Base-by-base conservation (phyloP, 345 rosid species). In the Kernera saxatilis region DNA sequence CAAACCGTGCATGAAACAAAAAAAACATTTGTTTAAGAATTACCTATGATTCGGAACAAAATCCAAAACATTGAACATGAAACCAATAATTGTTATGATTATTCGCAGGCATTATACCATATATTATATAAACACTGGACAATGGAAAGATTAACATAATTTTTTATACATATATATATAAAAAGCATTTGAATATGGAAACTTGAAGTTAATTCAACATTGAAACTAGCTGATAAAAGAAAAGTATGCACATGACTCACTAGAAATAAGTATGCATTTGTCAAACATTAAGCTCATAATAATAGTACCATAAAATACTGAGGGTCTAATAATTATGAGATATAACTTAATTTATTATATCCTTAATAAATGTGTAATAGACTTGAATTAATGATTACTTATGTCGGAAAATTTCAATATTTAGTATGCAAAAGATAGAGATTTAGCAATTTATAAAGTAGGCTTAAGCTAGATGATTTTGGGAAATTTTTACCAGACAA, bases 401-500 rank as follows among this genome's bases (percentile, higher is more conserved):
- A 60, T 49, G 68, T 60, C 36, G 45, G 69, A 50, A 40, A 62
- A 35, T 22, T 37, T 27, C 43, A 48, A 8, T 29, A 15, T 11
- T 11, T 29, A 8, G 5, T 30, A 11, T 13, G 8, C 26, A 32
- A 13, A 62, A 43, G 37, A 62, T 41, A 3, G 22, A 15, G 14
- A 40, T 15, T 15, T 10, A 25, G 27, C 51, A 18, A 39, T 6
- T 33, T 13, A 18, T 26, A 13, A 18, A 51, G 79, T 78, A 78
- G 78, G 83, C 73, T 74, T 75, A 37, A 58, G 27, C 3, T 58
- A 46, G 12, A 46, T 48, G 57, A 58, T 27, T 70, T 45, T 46
- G 12, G 75, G 79, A 75, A 76, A 71, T 50, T 73, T 80, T 84
- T 83, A 86, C 87, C 85, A 73, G 79, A 74, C 83, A 71, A 77